Evolutionary conservation across 306 rosid species (phyloP).

Genomic region (Echinosophora koreensis): DNA sequence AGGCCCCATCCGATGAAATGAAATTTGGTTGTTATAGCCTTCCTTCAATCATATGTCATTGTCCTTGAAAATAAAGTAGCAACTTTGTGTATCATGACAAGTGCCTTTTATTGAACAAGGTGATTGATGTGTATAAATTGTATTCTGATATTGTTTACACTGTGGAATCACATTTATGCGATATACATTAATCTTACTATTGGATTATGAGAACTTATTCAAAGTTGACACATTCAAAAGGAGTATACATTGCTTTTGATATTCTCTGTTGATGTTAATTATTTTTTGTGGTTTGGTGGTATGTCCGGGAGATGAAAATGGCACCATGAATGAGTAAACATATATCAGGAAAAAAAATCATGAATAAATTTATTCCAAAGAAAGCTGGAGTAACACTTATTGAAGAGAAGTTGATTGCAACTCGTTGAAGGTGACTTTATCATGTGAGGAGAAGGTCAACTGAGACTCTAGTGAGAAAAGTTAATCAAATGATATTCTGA

Average conservation of each 20-base stretch:
- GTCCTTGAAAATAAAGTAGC: slow-evolving; percentile 1
- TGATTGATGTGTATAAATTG: not conserved
- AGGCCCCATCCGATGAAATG: not conserved
- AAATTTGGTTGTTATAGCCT: not conserved
- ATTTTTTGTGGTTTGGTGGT: not conserved
- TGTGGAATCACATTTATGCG: not conserved
- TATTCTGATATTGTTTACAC: not conserved
- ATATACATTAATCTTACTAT: not conserved
- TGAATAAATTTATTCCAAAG: not conserved
- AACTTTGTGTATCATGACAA: not conserved
- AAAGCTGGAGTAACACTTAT: not conserved
- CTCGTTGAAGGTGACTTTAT: not conserved
- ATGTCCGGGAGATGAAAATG: not conserved
- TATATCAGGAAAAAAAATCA: not conserved
- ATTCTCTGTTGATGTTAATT: not conserved
- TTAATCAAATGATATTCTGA: not conserved
- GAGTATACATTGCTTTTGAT: not conserved
- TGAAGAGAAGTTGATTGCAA: not conserved
- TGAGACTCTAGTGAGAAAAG: not conserved
- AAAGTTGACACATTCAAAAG: not conserved
- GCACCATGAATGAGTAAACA: not conserved
- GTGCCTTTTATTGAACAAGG: not conserved
- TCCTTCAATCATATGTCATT: not conserved
- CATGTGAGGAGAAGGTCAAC: not conserved
- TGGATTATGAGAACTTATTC: not conserved